Percentiles rank a stretch among this genome's conserved stretches.
phyloP scores from a whole-genome alignment of 176 grass and related monocot species.

The Avena eriantha region DNA sequence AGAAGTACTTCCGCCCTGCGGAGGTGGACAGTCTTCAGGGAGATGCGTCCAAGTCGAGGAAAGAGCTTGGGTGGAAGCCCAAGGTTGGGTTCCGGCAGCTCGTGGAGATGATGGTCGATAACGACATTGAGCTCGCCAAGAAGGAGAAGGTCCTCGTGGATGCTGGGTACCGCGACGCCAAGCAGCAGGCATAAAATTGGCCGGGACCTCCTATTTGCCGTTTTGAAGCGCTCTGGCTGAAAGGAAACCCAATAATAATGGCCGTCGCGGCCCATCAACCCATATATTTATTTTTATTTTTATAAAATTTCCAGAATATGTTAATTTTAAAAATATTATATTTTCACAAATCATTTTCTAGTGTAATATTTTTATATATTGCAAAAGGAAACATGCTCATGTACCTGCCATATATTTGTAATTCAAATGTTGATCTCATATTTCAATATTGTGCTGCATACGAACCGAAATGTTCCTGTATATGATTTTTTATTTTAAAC shows the following conservation, averaged over 20 bases:
- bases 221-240: background rate
- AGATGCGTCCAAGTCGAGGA: constrained; percentile 78
- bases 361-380: background rate
- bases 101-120: constrained; percentile 92
- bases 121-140: constrained; percentile 85
- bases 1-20: constrained; percentile 87
- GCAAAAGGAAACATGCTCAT: background rate
- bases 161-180: constrained; percentile 82
- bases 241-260: constrained; percentile 1
- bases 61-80: constrained; percentile 82
- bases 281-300: background rate
- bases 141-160: constrained; percentile 95
- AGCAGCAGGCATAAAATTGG: constrained; percentile 79
- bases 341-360: background rate
- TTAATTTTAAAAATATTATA: background rate
- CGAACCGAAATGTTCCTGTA: background rate
- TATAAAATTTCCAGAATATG: background rate
- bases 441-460: background rate
- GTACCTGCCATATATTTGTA: background rate
- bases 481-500: background rate
- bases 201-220: background rate
- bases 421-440: background rate
- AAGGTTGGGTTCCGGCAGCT: constrained; percentile 90
- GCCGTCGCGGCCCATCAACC: background rate
- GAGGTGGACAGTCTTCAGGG: constrained; percentile 94